phyloP scores from a whole-genome alignment of 2,329 filamentous ascomycete species.

The Fusarium circinatum region DNA sequence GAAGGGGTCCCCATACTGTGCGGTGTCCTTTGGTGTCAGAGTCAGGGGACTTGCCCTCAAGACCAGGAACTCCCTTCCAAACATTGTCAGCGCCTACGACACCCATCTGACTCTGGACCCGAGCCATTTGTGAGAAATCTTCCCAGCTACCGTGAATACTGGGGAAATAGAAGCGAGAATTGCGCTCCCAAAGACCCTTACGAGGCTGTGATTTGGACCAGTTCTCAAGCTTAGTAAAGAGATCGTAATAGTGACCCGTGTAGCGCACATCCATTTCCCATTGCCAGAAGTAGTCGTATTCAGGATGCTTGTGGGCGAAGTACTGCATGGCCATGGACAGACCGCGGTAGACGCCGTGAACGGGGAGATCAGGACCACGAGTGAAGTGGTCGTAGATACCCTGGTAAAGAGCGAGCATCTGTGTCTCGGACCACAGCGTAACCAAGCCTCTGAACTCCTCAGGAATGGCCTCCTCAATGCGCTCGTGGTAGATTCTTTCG shows the following conservation, averaged over 20 bases:
- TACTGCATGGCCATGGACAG: conserved; percentile 95
- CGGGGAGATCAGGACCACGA: conserved; percentile 73
- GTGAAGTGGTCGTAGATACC: conserved; percentile 82
- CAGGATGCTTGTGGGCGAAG: conserved; percentile 87
- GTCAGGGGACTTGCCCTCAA: conserved; percentile 52
- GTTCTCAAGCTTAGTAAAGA: conserved; percentile 73
- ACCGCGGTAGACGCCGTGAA: conserved; percentile 93
- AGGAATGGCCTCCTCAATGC: conserved; percentile 75
- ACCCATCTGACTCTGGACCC: conserved; percentile 78
- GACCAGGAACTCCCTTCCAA: conserved; percentile 65
- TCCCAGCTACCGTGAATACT: conserved; percentile 81
- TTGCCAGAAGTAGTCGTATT: conserved; percentile 93
- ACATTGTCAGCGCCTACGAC: conserved; percentile 73
- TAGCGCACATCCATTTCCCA: conserved; percentile 96
- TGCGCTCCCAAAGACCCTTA: conserved; percentile 85
- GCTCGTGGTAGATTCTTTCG: conserved; percentile 72
- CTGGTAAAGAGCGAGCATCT: conserved; percentile 92
- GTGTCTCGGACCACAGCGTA: conserved; percentile 91
- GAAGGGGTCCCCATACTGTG: conserved; percentile 85
- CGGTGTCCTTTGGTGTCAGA: conserved; percentile 50
- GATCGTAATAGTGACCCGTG: conserved; percentile 84
- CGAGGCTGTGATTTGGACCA: conserved; percentile 80
- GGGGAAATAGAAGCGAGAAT: conserved; percentile 80
- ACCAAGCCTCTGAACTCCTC: conserved; percentile 89
- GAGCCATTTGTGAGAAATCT: conserved; percentile 78